Base-by-base conservation (phyloP, 2,329 filamentous ascomycete genomes). In the Aureobasidium sp. region DNA sequence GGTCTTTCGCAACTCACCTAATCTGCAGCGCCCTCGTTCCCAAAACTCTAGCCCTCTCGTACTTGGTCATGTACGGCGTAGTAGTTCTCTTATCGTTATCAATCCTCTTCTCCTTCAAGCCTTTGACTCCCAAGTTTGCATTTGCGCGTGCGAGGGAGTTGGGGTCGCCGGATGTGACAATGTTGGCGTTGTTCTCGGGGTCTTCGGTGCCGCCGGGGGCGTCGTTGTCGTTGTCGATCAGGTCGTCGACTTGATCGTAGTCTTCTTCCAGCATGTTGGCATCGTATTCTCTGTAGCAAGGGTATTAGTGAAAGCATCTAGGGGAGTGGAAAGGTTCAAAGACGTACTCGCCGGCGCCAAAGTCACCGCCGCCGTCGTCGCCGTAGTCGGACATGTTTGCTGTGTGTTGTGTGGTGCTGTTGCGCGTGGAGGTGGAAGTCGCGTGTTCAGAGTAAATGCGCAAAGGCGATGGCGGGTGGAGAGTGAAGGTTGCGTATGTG, bases 1-100 rank as follows among this genome's bases (percentile, higher is more conserved):
- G 21, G 13, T n/a, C 2, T 21, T 21, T 21, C 21, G 27, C 10
- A 10, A 59, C 85, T 60, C 76, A 95, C 91, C 91, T 97, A 72
- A 99, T 97, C 77, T 99, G 94, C 72, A 97, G 77, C 44, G 94
- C 94, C 67, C 94, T 83, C 44, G 94, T 97, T 53, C 94, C 94
- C 66, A 99, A 78, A 63, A 99, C 93, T 72, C 94, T 86, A 65
- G 94, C 94, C 69, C 87, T 85, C 81, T 99, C 94, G 77, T 99
- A 99, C 79, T 99, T 99, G 67, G 94, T 99, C 93, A 99, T 96
- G 78, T 97, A 99, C 2, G 93, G 94, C 32, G 94, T 99, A 9
- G 94, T 99, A 29, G 85, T 89, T 69, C 94, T 86, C 77, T 96
- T 85, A 67, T 92, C 89, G 67, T 90, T 89, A 62, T 91, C 84